phyloP scores from a whole-genome alignment of 148 eudicot species.

The Simmondsia chinensis region DNA sequence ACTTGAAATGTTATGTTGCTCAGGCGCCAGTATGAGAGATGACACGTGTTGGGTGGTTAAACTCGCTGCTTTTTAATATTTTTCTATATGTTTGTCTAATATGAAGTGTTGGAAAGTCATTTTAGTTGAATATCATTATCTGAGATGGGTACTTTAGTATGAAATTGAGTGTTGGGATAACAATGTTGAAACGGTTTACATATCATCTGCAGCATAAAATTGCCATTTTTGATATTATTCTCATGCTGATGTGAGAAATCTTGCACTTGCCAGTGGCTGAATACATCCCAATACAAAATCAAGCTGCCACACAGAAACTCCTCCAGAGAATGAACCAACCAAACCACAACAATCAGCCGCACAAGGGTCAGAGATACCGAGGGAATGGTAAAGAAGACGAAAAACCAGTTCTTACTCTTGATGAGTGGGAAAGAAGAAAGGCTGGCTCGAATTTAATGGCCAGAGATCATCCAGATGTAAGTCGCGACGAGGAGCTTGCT shows the following conservation, averaged over 20 bases:
- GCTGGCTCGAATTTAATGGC: slow-evolving; percentile 25
- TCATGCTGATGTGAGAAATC: background rate
- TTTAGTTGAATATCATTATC: too few relatives aligned
- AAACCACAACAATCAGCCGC: slow-evolving; percentile 23
- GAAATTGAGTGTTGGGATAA: too few relatives aligned
- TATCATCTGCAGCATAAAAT: too few relatives aligned
- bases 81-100: background rate
- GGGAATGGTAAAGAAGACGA: slow-evolving; percentile 55
- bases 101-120: background rate
- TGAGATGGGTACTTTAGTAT: too few relatives aligned
- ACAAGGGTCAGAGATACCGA: slow-evolving; percentile 45
- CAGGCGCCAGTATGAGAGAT: too few relatives aligned
- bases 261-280: slow-evolving; percentile 44
- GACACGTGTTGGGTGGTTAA: too few relatives aligned
- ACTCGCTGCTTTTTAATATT: too few relatives aligned
- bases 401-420: slow-evolving; percentile 56
- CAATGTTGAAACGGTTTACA: too few relatives aligned
- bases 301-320: slow-evolving; percentile 88
- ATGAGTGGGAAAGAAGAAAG: slow-evolving; percentile 86
- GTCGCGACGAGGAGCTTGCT: slow-evolving; percentile 78
- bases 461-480: slow-evolving; percentile 25
- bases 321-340: slow-evolving; percentile 68
- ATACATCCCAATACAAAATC: slow-evolving; percentile 70
- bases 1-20: too few relatives aligned
- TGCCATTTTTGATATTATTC: too few relatives aligned